Percentiles rank a stretch among this genome's conserved stretches.
These are phyloP conservation scores for Byssoonygena ceratinophila DNA, from an alignment of 2,329 filamentous ascomycete genomes.

Conservation along the genomic window DNA sequence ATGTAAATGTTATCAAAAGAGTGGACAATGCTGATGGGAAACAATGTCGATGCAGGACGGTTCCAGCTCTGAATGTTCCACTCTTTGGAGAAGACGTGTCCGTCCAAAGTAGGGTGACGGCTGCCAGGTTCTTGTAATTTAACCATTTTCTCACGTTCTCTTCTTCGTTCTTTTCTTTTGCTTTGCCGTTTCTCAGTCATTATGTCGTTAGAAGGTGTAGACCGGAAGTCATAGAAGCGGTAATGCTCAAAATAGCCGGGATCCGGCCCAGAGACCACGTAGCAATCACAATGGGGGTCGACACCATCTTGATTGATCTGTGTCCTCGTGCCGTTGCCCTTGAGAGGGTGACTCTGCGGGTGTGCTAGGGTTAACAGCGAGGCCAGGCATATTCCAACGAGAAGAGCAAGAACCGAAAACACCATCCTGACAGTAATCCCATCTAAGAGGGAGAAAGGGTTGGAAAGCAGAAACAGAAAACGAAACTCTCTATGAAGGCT, in stretches of 20 bases:
- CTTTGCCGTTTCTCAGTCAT: neutral
- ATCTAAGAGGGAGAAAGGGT: neutral
- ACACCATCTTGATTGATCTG: neutral
- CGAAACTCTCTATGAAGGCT: neutral
- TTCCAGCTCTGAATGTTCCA: conserved; percentile 40
- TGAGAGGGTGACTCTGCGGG: neutral
- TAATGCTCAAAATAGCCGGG: conserved; percentile 43
- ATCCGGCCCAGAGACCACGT: conserved; percentile 34
- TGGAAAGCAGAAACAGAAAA: neutral
- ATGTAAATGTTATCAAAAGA: conserved; percentile 41
- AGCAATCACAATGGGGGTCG: conserved; percentile 37
- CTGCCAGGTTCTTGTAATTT: conserved; percentile 12
- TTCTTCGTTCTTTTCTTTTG: neutral
- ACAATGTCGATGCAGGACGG: conserved; percentile 29
- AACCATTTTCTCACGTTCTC: conserved; percentile 1
- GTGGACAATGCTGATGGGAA: conserved; percentile 38
- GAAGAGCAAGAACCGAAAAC: neutral
- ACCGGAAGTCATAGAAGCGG: conserved; percentile 43
- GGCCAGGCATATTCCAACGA: neutral
- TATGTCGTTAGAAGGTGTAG: neutral
- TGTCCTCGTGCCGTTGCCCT: neutral
- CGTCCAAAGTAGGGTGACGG: conserved; percentile 9
- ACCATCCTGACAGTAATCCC: neutral
- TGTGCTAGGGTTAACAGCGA: neutral
- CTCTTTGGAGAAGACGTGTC: conserved; percentile 20